A percentile compares a stretch with the other conserved stretches of the same genome.
Evolutionary conservation across 2,329 filamentous ascomycete genomes (phyloP).

Genomic region (Aureobasidium sp.): DNA sequence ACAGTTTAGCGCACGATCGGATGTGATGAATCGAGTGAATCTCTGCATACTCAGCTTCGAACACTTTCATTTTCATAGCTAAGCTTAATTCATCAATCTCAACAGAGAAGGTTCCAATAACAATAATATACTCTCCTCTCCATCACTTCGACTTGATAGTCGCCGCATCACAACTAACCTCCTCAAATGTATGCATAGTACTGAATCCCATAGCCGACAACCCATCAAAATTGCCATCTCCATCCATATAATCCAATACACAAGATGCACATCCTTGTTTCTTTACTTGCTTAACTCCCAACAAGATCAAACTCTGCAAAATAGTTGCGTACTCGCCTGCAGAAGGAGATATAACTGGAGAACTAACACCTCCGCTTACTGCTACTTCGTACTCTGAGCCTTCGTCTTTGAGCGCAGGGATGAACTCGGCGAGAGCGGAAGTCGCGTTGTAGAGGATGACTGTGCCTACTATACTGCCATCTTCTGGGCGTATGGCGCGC

Average conservation of each 20-base stretch:
- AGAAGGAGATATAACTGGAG: slow-evolving; percentile 65
- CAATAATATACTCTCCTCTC: not conserved
- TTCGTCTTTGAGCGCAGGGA: slow-evolving; percentile 58
- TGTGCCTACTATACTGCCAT: slow-evolving; percentile 64
- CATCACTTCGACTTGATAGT: slow-evolving; percentile 27
- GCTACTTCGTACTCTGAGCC: not conserved
- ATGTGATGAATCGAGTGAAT: no score
- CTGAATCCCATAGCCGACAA: slow-evolving; percentile 74
- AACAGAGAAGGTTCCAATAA: not conserved
- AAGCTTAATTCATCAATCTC: not conserved
- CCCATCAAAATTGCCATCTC: slow-evolving; percentile 65
- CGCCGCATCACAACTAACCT: slow-evolving; percentile 62
- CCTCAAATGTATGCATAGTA: slow-evolving; percentile 72
- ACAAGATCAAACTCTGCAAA: slow-evolving; percentile 70
- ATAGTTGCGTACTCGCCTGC: slow-evolving; percentile 62
- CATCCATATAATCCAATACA: slow-evolving; percentile 69
- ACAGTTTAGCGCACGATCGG: no score
- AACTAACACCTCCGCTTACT: slow-evolving; percentile 65
- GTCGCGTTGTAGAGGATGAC: slow-evolving; percentile 70
- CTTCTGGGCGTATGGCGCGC: slow-evolving; percentile 64
- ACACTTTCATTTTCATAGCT: not conserved
- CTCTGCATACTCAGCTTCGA: no score
- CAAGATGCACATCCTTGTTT: slow-evolving; percentile 65
- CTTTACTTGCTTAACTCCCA: slow-evolving; percentile 78
- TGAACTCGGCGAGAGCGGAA: slow-evolving; percentile 59